phyloP scores from a whole-genome alignment of 768 basidiomycete genomes.

The Rhodocollybia butyracea region DNA sequence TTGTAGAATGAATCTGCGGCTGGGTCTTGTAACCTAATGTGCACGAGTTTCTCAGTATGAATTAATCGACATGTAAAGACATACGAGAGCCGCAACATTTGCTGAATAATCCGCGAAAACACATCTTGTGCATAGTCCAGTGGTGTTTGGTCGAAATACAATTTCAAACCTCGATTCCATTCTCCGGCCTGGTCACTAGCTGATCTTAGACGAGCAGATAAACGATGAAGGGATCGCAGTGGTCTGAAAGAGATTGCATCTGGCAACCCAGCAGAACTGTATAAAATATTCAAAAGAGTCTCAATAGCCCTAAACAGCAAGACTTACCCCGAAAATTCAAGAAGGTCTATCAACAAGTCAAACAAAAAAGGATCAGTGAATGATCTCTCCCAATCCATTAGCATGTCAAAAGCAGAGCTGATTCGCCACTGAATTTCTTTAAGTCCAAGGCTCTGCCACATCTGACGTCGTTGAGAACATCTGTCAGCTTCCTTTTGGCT shows the following conservation, averaged over 20 bases:
- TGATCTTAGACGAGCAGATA: no score
- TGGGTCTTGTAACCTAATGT: no score
- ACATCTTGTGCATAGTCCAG: no score
- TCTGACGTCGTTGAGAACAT: not conserved
- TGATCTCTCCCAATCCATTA: not conserved
- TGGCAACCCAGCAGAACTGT: not conserved
- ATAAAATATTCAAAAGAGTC: not conserved
- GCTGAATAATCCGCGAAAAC: no score
- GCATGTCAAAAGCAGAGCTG: not conserved
- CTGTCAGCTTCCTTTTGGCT: not conserved
- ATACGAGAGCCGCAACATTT: no score
- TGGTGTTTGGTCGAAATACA: no score
- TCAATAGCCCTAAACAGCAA: not conserved
- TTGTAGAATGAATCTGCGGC: no score
- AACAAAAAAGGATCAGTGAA: not conserved
- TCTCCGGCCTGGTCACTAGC: no score
- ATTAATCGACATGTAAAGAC: no score
- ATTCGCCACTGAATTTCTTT: not conserved
- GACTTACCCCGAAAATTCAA: slow-evolving; percentile 1
- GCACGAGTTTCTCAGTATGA: no score
- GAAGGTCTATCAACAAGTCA: not conserved
- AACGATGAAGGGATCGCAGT: not conserved
- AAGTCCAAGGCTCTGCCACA: not conserved
- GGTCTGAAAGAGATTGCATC: not conserved
- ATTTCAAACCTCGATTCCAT: no score